Evolutionary conservation across 2,329 filamentous ascomycete species (phyloP).

Genomic region (Ascochyta lentis): DNA sequence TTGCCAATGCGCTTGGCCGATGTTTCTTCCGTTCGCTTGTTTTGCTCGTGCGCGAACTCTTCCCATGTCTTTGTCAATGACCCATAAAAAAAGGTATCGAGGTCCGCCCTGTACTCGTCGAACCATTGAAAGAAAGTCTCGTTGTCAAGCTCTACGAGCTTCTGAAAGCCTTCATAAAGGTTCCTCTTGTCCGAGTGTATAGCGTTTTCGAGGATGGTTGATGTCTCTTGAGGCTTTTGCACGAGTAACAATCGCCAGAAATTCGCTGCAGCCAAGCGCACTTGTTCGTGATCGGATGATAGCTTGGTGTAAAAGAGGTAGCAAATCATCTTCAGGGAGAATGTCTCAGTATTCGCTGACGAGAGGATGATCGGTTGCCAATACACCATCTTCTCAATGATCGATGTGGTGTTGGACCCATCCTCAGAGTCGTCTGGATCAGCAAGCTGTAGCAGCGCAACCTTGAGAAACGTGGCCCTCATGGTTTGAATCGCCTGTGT

Average conservation of each 20-base stretch:
- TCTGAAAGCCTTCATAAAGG: slow-evolving; percentile 78
- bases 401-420: slow-evolving; percentile 69
- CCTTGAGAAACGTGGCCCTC: slow-evolving; percentile 76
- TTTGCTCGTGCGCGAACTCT: slow-evolving; percentile 82
- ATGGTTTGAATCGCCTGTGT: slow-evolving; percentile 81
- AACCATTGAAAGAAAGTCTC: slow-evolving; percentile 88
- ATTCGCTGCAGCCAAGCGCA: slow-evolving; percentile 79
- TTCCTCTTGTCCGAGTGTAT: slow-evolving; percentile 73
- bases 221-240: slow-evolving; percentile 86
- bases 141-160: slow-evolving; percentile 86
- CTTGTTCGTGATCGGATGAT: slow-evolving; percentile 69
- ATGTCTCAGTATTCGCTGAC: slow-evolving; percentile 77
- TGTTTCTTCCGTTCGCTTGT: slow-evolving; percentile 77
- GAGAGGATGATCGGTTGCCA: slow-evolving; percentile 93
- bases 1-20: slow-evolving; percentile 73
- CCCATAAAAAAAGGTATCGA: slow-evolving; percentile 84
- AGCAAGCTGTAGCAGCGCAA: slow-evolving; percentile 81
- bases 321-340: slow-evolving; percentile 84
- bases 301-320: slow-evolving; percentile 93
- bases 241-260: slow-evolving; percentile 92
- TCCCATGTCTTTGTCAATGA: slow-evolving; percentile 86
- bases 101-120: slow-evolving; percentile 76
- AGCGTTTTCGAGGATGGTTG: slow-evolving; percentile 73
- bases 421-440: slow-evolving; percentile 75
- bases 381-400: slow-evolving; percentile 86